Evolutionary conservation across 139 green algal species (phyloP), one percentile per base, ranked within the genome.

Genomic region (Bryopsis sp.): DNA sequence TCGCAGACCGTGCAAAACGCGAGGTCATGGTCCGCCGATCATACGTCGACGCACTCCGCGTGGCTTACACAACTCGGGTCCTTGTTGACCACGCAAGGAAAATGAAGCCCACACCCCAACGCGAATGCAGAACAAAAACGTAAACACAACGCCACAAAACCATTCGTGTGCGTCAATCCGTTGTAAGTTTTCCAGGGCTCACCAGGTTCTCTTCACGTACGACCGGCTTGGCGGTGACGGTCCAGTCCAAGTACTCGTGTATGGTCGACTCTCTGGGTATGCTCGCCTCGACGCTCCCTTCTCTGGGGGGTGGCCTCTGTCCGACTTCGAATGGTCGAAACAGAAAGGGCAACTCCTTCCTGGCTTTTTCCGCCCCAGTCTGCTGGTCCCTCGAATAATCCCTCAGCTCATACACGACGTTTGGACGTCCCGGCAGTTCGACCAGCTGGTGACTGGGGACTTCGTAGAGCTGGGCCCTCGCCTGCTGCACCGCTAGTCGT

Each of bases 201-300:
- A 54, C 43, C 43, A 54, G 43, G 43, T 54, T 54, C 15, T 54
- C 43, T 19, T 54, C 43, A 11, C 43, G 43, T 19, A 54, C 43
- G 15, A 54, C 7, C 39, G 60, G 0, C 19, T 43, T 31, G 8
- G 84, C 86, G 1, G 90, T 94, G 11, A 95, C 82, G 2, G 91
- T 97, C 91, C 91, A 97, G 75, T 96, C 87, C 24, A 97, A 79
- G 78, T 95, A 97, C 72, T 97, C 90, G 70, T 97, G 91, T 35
- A 97, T 97, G 59, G 91, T 97, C 58, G 84, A 75, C 19, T 83
- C 82, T 24, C 90, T 81, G 0, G 74, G 75, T 35, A 88, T 76
- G 22, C 83, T 78, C 37, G 82, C 81, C 28, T 89, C 74, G n/a
- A 15, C 86, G 63, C n/a, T 78, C 68, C 57, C 82, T 35, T 69